These are phyloP conservation scores for Endotrypanum monterogeii DNA, from an alignment of 208 protist species.

Conservation along the genomic window DNA sequence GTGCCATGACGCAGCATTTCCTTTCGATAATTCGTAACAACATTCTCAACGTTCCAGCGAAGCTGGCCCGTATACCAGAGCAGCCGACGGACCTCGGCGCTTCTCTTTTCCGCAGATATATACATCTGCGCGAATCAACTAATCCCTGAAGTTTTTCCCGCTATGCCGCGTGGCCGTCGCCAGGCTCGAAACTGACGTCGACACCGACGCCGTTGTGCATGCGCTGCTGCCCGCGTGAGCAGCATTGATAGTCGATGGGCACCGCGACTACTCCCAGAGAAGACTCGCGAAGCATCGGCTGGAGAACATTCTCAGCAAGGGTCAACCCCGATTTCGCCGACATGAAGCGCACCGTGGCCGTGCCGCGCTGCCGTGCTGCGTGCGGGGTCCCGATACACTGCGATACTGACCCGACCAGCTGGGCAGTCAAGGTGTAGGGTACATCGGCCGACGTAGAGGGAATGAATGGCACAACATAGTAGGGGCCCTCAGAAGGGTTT, in stretches of 20 bases:
- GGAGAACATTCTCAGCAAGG: not conserved
- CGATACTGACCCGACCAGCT: not conserved
- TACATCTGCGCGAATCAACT: too few relatives aligned
- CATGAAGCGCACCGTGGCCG: slow-evolving; percentile 11
- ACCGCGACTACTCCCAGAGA: slow-evolving; percentile 2
- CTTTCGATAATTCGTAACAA: not conserved
- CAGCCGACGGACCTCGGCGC: not conserved
- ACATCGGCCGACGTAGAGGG: slow-evolving; percentile 6
- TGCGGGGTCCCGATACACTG: not conserved
- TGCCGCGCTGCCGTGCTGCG: not conserved
- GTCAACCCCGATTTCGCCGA: not conserved
- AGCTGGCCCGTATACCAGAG: not conserved
- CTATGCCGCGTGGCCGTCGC: not conserved
- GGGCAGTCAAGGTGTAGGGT: slow-evolving; percentile 14
- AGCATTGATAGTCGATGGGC: slow-evolving; percentile 5
- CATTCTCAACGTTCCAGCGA: not conserved
- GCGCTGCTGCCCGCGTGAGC: not conserved
- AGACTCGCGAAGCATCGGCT: slow-evolving; percentile 9
- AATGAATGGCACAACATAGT: slow-evolving; percentile 40
- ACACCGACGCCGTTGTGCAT: slow-evolving; percentile 3
- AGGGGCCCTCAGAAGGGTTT: slow-evolving; percentile 45
- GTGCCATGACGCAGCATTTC: not conserved
- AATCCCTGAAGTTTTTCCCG: not conserved
- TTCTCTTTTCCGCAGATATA: not conserved
- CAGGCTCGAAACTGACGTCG: not conserved